Evolutionary conservation across 306 rosid genomes (phyloP).

Genomic region (Malus orientalis): DNA sequence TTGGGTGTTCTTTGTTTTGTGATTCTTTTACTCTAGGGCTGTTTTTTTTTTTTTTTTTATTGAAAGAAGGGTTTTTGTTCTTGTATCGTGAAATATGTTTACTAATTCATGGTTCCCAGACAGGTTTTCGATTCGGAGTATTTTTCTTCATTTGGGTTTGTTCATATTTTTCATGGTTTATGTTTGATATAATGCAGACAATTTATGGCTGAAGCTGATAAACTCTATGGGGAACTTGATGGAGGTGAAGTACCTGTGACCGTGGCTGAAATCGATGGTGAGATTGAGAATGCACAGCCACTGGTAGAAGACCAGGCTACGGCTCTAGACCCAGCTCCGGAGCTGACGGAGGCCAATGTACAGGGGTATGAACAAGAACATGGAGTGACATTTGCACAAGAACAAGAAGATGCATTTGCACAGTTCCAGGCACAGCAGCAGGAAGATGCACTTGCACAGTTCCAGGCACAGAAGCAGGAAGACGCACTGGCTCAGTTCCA

Average conservation of each 20-base stretch:
- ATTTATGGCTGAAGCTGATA: slow-evolving; percentile 64
- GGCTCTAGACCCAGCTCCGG: not conserved
- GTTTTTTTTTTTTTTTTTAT: not conserved
- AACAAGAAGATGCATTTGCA: not conserved
- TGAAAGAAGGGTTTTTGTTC: not conserved
- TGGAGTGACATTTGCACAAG: not conserved
- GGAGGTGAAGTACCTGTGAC: slow-evolving; percentile 27
- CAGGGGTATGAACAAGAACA: not conserved
- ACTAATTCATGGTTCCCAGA: not conserved
- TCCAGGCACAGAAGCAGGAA: not conserved
- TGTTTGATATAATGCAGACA: slow-evolving; percentile 8
- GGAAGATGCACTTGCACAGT: not conserved
- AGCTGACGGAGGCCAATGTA: not conserved
- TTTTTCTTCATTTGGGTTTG: not conserved
- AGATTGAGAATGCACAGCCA: not conserved
- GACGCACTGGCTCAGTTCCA: not conserved
- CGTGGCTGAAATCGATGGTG: not conserved
- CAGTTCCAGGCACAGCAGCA: not conserved
- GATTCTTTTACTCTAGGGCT: not conserved
- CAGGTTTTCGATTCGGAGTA: not conserved
- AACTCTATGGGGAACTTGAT: slow-evolving; percentile 21
- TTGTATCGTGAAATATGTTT: not conserved
- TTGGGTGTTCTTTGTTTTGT: not conserved
- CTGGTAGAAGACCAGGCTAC: not conserved
- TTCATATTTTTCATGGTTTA: not conserved